Evolutionary conservation across 2,329 filamentous ascomycete species (phyloP).

Genomic region (Fusarium subglutinans): DNA sequence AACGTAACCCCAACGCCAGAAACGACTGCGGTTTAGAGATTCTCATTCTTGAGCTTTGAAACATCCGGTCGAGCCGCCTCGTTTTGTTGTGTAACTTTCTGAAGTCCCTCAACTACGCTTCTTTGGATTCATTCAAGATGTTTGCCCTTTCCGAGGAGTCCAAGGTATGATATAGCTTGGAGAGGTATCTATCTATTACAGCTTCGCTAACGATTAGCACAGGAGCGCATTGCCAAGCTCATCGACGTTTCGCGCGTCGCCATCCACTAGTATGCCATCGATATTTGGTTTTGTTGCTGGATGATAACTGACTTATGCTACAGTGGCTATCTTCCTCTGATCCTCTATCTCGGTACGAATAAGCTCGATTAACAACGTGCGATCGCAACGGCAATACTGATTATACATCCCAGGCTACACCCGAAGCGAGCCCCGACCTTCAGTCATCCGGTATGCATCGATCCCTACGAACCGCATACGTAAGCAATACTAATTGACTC

Average conservation of each 20-base stretch:
- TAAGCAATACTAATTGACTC: conserved; percentile 29
- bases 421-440: conserved; percentile 89
- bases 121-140: conserved; percentile 53
- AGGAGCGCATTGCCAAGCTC: conserved; percentile 98
- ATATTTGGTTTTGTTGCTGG: neutral
- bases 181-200: neutral
- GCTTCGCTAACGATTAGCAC: conserved; percentile 27
- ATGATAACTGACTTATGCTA: conserved; percentile 48
- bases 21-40: conserved; percentile 9
- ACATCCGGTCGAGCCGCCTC: conserved; percentile 6
- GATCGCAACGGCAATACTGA: conserved; percentile 40
- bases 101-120: neutral
- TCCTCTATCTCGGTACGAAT: conserved; percentile 88
- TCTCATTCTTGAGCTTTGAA: conserved; percentile 29
- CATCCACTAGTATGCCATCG: conserved; percentile 84
- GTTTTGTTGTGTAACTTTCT: neutral
- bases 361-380: conserved; percentile 35
- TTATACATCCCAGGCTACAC: conserved; percentile 75
- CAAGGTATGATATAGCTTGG: conserved; percentile 70
- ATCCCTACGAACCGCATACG: neutral
- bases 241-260: conserved; percentile 94
- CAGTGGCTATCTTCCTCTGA: conserved; percentile 94
- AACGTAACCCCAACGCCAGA: conserved; percentile 1
- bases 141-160: conserved; percentile 90
- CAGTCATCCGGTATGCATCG: conserved; percentile 64